Evolutionary conservation across 1,284 basidiomycete genomes (phyloP).

Genomic region (Ganoderma lingzhi): DNA sequence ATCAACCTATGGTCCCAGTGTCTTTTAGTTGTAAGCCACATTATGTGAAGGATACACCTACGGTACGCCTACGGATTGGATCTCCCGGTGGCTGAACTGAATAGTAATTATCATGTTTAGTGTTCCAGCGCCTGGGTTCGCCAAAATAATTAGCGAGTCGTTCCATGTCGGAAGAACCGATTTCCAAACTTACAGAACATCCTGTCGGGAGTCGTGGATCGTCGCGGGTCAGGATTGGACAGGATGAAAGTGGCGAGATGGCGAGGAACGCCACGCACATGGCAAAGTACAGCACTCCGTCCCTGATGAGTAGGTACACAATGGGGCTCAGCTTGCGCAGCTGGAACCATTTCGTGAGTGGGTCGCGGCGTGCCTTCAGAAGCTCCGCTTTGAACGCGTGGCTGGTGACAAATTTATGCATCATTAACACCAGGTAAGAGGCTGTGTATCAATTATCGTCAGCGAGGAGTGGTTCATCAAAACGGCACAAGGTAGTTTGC

Average conservation of each 20-base stretch:
- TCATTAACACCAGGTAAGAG: neutral
- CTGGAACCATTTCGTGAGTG: neutral
- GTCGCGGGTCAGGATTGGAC: neutral
- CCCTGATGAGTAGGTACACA: neutral
- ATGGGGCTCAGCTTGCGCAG: slow-evolving; percentile 2
- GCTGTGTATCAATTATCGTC: neutral
- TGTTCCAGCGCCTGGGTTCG: neutral
- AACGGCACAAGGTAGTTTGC: neutral
- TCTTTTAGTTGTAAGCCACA: neutral
- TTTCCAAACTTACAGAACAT: slow-evolving; percentile 1
- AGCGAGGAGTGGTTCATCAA: neutral
- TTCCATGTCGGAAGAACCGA: neutral
- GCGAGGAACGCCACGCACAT: neutral
- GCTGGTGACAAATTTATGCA: slow-evolving; percentile 5
- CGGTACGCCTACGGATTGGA: neutral
- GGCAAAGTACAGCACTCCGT: slow-evolving; percentile 2
- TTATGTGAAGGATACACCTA: neutral
- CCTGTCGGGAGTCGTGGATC: neutral
- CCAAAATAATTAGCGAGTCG: neutral
- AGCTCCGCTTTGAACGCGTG: slow-evolving; percentile 8
- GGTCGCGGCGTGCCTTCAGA: neutral
- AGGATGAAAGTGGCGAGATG: neutral
- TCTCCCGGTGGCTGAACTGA: neutral
- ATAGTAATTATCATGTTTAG: neutral
- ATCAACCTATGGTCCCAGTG: neutral